A percentile compares a stretch with the other conserved stretches of the same genome.
Evolutionary conservation across 2,329 filamentous ascomycete genomes (phyloP).

Genomic region (Colletotrichum brevisporum): DNA sequence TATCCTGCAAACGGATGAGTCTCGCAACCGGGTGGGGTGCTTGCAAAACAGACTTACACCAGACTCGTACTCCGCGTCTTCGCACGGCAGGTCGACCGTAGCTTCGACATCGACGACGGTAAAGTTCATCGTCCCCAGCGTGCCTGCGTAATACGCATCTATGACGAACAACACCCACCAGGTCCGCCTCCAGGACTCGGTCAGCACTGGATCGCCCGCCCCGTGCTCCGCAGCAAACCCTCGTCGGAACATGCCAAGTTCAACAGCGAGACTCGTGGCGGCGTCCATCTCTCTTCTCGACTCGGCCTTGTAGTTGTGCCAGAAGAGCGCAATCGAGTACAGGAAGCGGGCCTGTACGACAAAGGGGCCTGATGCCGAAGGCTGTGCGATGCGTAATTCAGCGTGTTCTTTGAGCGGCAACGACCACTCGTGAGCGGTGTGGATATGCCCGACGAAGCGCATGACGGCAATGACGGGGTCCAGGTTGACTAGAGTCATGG

Average conservation of each 20-base stretch:
- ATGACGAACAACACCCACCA: slow-evolving; percentile 80
- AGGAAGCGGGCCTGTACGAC: slow-evolving; percentile 54
- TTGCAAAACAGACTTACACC: slow-evolving; percentile 48
- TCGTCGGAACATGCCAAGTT: slow-evolving; percentile 70
- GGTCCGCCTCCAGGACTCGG: slow-evolving; percentile 76
- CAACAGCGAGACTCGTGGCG: slow-evolving; percentile 71
- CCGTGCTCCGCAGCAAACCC: slow-evolving; percentile 66
- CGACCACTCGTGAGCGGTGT: slow-evolving; percentile 41
- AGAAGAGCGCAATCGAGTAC: slow-evolving; percentile 54
- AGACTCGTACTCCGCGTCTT: slow-evolving; percentile 68
- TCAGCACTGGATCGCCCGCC: slow-evolving; percentile 59
- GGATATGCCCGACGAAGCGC: slow-evolving; percentile 53
- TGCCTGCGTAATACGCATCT: slow-evolving; percentile 64
- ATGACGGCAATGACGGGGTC: slow-evolving; percentile 46
- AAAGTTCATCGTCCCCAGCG: slow-evolving; percentile 47
- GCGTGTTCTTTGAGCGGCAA: background rate
- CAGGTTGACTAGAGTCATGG: slow-evolving; percentile 31
- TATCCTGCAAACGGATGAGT: slow-evolving; percentile 44
- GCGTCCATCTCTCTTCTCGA: slow-evolving; percentile 52
- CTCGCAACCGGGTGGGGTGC: background rate
- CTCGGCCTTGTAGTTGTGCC: slow-evolving; percentile 46
- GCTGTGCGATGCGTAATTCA: slow-evolving; percentile 27
- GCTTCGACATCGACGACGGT: slow-evolving; percentile 57
- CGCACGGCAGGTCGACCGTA: slow-evolving; percentile 74
- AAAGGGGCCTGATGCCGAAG: slow-evolving; percentile 44